Evolutionary conservation across 1,284 basidiomycete species (phyloP), one percentile per base, ranked within the genome.

Genomic region (Blastosporella zonata): DNA sequence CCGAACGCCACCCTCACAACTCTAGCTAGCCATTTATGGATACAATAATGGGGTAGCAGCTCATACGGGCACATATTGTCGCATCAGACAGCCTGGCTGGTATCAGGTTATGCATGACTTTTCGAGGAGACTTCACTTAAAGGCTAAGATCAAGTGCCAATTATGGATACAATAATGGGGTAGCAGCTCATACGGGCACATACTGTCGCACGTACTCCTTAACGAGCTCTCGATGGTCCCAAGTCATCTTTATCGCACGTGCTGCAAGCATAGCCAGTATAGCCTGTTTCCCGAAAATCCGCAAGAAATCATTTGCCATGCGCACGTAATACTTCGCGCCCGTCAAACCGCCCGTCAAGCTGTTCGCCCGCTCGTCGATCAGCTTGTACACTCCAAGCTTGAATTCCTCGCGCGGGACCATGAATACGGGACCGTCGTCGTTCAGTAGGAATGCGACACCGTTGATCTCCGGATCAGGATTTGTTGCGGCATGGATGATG

Each of bases 311-410:
- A 7, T 43, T 27, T 2, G 44, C 17, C 1, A 61, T 21, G 7
- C 56, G 51, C 7, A n/a, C 47, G 44, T 59, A 62, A 49, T 61
- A 61, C 1, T 13, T 21, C 8, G 52, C 40, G 3, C 62, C 61
- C 13, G 36, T 27, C 2, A 37, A 46, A n/a, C 47, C 47, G 6
- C 60, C 63, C 33, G 62, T 52, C n/a, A 68, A 43, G 0, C 63
- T 55, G 52, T 75, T 75, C 3, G 65, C 62, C 35, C 77, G 65
- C 6, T 67, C 62, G 43, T 76, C 72, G 21, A 81, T 64, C 62
- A 77, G 68, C 46, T 67, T 67, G 58, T 81, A 81, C 15, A 81
- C 75, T 3, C 79, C 78, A 39, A 69, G 53, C 53, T 71, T 72
- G 55, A 81, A 70, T 36, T 73, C 64, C 46, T 77, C 73, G 43